Evolutionary conservation across 148 eudicot species (phyloP).

Genomic region (Dysphania ambrosioides): DNA sequence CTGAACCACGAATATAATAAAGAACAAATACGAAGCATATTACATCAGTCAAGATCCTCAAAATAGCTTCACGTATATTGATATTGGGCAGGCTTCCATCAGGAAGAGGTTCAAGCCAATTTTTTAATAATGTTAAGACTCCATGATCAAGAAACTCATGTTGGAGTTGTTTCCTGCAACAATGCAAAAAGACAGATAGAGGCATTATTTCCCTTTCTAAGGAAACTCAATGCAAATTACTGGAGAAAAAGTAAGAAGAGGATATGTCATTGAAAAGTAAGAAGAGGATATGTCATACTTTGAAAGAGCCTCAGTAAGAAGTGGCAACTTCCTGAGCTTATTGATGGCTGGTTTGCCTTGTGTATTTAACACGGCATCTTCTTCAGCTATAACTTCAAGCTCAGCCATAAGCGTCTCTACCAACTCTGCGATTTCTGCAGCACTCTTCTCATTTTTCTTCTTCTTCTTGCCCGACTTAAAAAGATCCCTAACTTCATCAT

Average conservation of each 20-base stretch:
- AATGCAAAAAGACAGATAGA: conserved; percentile 4
- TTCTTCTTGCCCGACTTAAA: conserved; percentile 81
- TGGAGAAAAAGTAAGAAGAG: neutral
- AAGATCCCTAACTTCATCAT: conserved; percentile 63
- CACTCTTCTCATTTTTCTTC: conserved; percentile 90
- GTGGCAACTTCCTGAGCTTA: conserved; percentile 84
- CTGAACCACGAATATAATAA: neutral
- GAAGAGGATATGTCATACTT: conserved; percentile 47
- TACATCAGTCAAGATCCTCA: conserved; percentile 91
- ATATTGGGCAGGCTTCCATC: conserved; percentile 99
- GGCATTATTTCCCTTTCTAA: neutral
- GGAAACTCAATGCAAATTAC: neutral
- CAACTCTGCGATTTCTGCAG: conserved; percentile 74
- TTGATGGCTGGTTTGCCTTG: conserved; percentile 87
- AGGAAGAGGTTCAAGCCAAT: conserved; percentile 98
- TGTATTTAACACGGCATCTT: conserved; percentile 71
- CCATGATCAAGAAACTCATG: conserved; percentile 94
- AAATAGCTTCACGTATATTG: conserved; percentile 84
- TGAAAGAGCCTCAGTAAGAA: conserved; percentile 82
- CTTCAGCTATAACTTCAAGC: conserved; percentile 93
- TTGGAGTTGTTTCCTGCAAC: conserved; percentile 88
- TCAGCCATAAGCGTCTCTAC: conserved; percentile 96
- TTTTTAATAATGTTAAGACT: conserved; percentile 73
- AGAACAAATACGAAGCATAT: conserved; percentile 11
- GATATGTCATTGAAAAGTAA: too few relatives aligned